Evolutionary conservation across 1,139 yeast species (phyloP), one percentile per base, ranked within the genome.

Genomic region (Magnusiomyces ingens): DNA sequence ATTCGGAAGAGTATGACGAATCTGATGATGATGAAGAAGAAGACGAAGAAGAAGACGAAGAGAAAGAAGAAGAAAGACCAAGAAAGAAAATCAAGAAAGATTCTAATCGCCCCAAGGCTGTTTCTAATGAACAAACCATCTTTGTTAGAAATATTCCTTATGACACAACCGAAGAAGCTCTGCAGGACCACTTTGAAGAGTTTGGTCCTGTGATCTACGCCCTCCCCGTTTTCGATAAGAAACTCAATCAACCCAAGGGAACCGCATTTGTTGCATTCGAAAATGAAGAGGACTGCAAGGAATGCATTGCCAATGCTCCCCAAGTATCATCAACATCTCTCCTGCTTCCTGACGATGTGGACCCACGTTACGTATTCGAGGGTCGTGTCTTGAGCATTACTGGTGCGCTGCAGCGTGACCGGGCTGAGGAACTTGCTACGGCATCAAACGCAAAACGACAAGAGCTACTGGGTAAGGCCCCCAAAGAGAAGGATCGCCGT

Each of bases 111-210:
- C 64, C 58, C 1, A 68, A 62, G 1, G 58, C 64, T 2, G 62
- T 66, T 13, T 57, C 65, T 15, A 64, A 64, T 48, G 55, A 62
- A 1, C 63, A 61, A 11, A 71, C 73, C 0, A 71, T 93, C 22
- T 93, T 93, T 67, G 89, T 93, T 8, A 82, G 98, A 67, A 93
- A 93, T 65, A 82, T 94, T 49, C 98, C 99, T 3, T 94, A 93
- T 64, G 97, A 90, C 68, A 95, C 97, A 8, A 90, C 95, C 38
- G 79, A 79, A 50, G 97, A 90, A 55, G 70, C 84, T 0, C 75
- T 93, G 45, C 77, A 75, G 55, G 87, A 82, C 53, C 98, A 93
- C 66, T 93, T 93, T 65, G 71, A 75, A 55, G 78, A 80, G 60
- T 90, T 93, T 66, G 99, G 99, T 10, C 79, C 87, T 10, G 91